These are phyloP conservation scores for Ophiosphaerella korrae DNA, from an alignment of 2,329 filamentous ascomycete genomes.

Conservation along the genomic window DNA sequence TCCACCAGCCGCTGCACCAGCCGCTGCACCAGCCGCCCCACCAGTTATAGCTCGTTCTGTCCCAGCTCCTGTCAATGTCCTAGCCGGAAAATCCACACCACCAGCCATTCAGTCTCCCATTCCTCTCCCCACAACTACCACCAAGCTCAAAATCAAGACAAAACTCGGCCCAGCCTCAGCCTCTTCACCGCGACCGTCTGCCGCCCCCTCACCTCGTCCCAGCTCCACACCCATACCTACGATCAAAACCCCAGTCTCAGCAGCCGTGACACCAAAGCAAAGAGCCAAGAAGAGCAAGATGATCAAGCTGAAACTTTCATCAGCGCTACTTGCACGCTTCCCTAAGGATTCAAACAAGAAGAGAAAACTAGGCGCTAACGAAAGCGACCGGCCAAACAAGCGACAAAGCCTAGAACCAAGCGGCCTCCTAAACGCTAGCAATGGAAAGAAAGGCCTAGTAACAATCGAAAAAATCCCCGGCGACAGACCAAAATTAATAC, in stretches of 20 bases:
- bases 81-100: constrained; percentile 22
- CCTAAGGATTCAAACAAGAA: constrained; percentile 20
- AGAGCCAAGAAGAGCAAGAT: constrained; percentile 33
- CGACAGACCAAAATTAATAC: constrained; percentile 19
- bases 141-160: constrained; percentile 37
- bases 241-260: constrained; percentile 4
- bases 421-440: constrained; percentile 10
- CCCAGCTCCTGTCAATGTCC: constrained; percentile 20
- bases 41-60: constrained; percentile 10
- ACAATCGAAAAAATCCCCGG: constrained; percentile 22
- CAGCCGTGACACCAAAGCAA: constrained; percentile 8
- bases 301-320: constrained; percentile 29
- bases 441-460: constrained; percentile 21
- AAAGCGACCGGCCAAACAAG: constrained; percentile 32
- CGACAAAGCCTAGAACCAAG: constrained; percentile 34
- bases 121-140: constrained; percentile 28
- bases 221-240: constrained; percentile 12
- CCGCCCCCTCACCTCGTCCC: constrained; percentile 14
- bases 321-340: constrained; percentile 19
- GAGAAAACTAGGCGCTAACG: constrained; percentile 25
- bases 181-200: constrained; percentile 9
- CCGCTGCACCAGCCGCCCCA: constrained; percentile 5
- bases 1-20: constrained; percentile 12
- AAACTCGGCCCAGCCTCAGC: constrained; percentile 12
- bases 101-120: constrained; percentile 32